Percentiles rank a stretch among this genome's conserved stretches.
phyloP scores from a whole-genome alignment of 768 basidiomycete species.

The Omphalotus guepiniiformis region DNA sequence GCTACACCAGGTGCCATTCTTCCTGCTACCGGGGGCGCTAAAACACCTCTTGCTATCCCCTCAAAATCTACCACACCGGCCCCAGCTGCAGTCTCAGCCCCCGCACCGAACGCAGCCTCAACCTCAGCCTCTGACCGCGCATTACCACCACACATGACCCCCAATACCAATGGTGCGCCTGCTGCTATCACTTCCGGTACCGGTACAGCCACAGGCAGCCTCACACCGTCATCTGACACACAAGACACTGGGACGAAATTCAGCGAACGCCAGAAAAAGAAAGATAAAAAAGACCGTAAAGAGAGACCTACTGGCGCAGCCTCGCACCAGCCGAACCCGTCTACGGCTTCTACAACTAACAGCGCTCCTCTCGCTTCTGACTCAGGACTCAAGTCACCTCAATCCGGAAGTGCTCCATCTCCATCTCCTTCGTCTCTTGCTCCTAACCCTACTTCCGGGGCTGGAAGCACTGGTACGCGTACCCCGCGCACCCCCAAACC shows the following conservation, averaged over 20 bases:
- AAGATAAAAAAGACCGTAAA: conserved; percentile 20
- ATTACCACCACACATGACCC: conserved; percentile 25
- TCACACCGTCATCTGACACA: conserved; percentile 2
- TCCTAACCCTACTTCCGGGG: conserved; percentile 54
- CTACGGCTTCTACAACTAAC: conserved; percentile 32
- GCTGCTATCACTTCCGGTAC: not conserved
- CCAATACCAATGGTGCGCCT: conserved; percentile 16
- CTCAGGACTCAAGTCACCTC: too few relatives aligned
- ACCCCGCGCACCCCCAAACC: conserved; percentile 68
- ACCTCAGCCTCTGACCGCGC: conserved; percentile 29
- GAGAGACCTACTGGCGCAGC: conserved; percentile 35
- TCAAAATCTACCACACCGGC: conserved; percentile 29
- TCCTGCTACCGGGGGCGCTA: conserved; percentile 21
- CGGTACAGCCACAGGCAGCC: conserved; percentile 1
- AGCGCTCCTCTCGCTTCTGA: not conserved
- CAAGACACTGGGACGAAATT: too few relatives aligned
- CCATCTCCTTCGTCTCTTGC: conserved; percentile 25
- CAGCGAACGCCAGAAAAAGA: conserved; percentile 29
- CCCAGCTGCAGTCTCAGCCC: conserved; percentile 30
- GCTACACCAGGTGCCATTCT: conserved; percentile 22
- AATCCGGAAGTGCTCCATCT: too few relatives aligned
- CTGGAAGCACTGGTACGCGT: conserved; percentile 56
- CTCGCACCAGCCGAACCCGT: conserved; percentile 28
- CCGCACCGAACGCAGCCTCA: conserved; percentile 26
- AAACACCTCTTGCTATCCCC: not conserved